phyloP scores from a whole-genome alignment of 805 yeast species.

The Zygosaccharomyces bailii region DNA sequence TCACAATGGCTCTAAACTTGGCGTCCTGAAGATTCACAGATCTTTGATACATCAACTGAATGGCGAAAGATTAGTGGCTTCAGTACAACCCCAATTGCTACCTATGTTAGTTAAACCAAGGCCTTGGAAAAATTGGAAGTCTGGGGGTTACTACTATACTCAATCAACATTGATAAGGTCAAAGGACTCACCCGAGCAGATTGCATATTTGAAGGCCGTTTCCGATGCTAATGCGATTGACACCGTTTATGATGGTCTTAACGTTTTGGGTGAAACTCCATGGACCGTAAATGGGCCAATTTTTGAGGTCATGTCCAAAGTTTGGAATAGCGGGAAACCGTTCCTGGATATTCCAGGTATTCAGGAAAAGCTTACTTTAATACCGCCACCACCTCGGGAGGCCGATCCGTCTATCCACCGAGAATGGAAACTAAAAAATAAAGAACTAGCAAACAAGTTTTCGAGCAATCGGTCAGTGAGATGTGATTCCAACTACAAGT shows the following conservation, averaged over 20 bases:
- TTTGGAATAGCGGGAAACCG: constrained; percentile 83
- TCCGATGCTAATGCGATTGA: constrained; percentile 63
- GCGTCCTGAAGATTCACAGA: constrained; percentile 75
- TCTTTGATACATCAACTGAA: constrained; percentile 63
- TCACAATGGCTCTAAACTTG: constrained; percentile 71
- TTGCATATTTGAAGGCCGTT: constrained; percentile 84
- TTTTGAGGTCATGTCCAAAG: constrained; percentile 62
- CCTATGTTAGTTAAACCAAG: constrained; percentile 94
- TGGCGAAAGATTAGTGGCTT: constrained; percentile 57
- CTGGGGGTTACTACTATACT: constrained; percentile 79
- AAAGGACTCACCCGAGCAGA: constrained; percentile 82
- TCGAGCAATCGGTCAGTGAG: constrained; percentile 76
- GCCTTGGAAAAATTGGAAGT: constrained; percentile 77
- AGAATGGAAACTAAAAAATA: constrained; percentile 64
- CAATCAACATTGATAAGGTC: constrained; percentile 66
- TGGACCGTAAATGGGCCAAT: constrained; percentile 86
- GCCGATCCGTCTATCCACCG: constrained; percentile 70
- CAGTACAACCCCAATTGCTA: constrained; percentile 77
- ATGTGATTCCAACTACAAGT: constrained; percentile 89
- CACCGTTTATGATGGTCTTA: constrained; percentile 72
- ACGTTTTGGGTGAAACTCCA: constrained; percentile 79
- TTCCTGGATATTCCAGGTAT: constrained; percentile 71
- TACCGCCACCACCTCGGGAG: constrained; percentile 57
- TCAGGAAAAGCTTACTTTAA: constrained; percentile 44
- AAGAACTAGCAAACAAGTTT: constrained; percentile 54